Percentiles rank a stretch among this genome's conserved stretches.
Conservation (phyloP, 768 basidiomycete species). For the Pleurotus tuber-regium region DNA sequence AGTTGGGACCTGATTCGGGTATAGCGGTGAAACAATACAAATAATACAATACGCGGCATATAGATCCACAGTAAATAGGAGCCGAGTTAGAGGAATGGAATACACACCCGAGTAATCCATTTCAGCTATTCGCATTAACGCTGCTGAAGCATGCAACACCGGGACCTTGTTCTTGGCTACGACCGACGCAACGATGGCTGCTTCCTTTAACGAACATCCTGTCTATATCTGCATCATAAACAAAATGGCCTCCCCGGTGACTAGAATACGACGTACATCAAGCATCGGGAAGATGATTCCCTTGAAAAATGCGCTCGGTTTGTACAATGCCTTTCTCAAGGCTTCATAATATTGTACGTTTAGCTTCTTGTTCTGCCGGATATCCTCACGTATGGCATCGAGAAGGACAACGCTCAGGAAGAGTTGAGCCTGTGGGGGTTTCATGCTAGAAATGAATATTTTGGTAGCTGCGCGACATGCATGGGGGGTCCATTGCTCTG, state of each 20-base stretch:
- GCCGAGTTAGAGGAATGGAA: neutral
- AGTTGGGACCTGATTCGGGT: constrained; percentile 69
- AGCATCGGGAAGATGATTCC: constrained; percentile 95
- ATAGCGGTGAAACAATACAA: neutral
- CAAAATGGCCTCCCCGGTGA: neutral
- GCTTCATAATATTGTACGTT: constrained; percentile 93
- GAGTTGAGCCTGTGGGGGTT: constrained; percentile 89
- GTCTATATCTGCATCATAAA: constrained; percentile 25
- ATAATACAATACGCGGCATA: too few relatives aligned
- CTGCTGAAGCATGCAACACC: constrained; percentile 95
- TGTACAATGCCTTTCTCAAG: constrained; percentile 90
- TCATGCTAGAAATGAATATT: constrained; percentile 96
- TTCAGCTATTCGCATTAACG: constrained; percentile 85
- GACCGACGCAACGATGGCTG: constrained; percentile 90
- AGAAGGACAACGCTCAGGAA: constrained; percentile 91
- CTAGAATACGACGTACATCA: constrained; percentile 54
- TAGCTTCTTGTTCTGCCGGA: constrained; percentile 81
- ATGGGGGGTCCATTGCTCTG: constrained; percentile 94
- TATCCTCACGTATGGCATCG: constrained; percentile 87
- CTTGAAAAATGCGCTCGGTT: constrained; percentile 98
- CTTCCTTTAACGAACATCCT: constrained; percentile 92
- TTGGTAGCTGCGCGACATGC: constrained; percentile 92
- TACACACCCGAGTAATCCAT: constrained; percentile 90
- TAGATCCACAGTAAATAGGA: too few relatives aligned
- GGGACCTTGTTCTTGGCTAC: constrained; percentile 90